Conservation (phyloP, 2,329 filamentous ascomycete species). For the Dryadomyces quercivorus region DNA sequence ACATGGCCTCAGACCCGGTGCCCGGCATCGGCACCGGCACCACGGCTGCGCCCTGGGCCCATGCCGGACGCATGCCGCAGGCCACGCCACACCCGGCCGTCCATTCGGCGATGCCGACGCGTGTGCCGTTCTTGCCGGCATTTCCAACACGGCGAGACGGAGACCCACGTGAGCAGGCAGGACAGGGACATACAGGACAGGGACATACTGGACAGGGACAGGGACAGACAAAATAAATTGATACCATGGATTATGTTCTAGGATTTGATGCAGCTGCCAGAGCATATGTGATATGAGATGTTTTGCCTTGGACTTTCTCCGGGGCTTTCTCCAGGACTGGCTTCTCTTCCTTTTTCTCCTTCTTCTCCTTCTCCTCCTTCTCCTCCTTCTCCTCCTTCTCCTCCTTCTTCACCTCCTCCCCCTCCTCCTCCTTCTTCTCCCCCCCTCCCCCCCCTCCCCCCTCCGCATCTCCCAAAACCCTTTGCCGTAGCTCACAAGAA, state of each 20-base stretch:
- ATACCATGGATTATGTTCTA: too few species aligned
- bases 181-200: too few species aligned
- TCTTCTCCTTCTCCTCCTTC: neutral
- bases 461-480: slow-evolving; percentile 49
- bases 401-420: neutral
- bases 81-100: too few species aligned
- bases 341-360: neutral
- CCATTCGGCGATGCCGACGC: too few species aligned
- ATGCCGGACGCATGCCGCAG: slow-evolving; percentile 14
- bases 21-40: slow-evolving; percentile 1
- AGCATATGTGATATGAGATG: neutral
- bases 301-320: too few species aligned
- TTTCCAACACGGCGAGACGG: too few species aligned
- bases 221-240: too few species aligned
- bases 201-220: too few species aligned
- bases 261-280: neutral
- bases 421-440: neutral
- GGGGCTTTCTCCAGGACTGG: too few species aligned
- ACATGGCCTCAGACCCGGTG: slow-evolving; percentile 14
- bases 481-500: slow-evolving; percentile 55
- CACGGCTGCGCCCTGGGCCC: slow-evolving; percentile 17
- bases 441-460: slow-evolving; percentile 17
- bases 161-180: too few species aligned
- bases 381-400: neutral
- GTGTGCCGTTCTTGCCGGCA: too few species aligned